These are phyloP conservation scores for Rhipidocladum racemiflorum DNA, from an alignment of 176 grass and related monocot species.

Conservation along the genomic window DNA sequence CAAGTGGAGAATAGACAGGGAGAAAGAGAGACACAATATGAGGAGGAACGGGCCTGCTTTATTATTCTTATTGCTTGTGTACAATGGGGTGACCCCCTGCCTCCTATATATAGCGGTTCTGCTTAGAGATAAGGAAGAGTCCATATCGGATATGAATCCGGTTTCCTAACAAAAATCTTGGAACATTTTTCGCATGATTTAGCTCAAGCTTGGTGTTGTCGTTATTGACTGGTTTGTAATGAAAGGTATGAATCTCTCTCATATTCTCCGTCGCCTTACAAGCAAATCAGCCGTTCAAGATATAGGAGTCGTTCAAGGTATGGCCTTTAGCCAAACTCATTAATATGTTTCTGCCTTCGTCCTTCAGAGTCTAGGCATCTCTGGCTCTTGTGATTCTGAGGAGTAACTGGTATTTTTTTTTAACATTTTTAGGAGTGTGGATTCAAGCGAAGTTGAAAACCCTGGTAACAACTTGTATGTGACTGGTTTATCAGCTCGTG, in stretches of 20 bases:
- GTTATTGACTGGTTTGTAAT: neutral
- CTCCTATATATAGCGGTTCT: no score
- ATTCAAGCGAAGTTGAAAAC: constrained; percentile 56
- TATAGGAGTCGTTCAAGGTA: constrained; percentile 68
- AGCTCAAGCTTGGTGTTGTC: neutral
- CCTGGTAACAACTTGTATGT: constrained; percentile 72
- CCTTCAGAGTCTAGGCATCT: neutral
- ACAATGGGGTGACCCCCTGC: no score
- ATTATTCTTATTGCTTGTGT: no score
- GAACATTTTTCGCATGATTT: neutral
- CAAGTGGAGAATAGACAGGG: no score
- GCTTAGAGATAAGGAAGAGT: no score
- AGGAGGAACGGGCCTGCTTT: no score
- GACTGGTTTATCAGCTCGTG: constrained; percentile 56
- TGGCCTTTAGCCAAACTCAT: neutral
- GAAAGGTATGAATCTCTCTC: constrained; percentile 34
- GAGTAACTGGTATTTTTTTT: neutral
- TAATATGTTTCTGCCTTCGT: neutral
- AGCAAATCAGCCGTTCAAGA: constrained; percentile 41
- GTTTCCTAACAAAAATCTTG: no score
- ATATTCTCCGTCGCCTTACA: constrained; percentile 31
- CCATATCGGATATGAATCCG: no score
- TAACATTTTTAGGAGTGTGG: constrained; percentile 45
- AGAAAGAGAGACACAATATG: no score
- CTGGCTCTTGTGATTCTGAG: neutral